A percentile compares a stretch with the other conserved stretches of the same genome.
These are phyloP conservation scores for Hypoxylon subgilvum DNA, from an alignment of 495 filamentous ascomycete genomes.

Conservation along the genomic window DNA sequence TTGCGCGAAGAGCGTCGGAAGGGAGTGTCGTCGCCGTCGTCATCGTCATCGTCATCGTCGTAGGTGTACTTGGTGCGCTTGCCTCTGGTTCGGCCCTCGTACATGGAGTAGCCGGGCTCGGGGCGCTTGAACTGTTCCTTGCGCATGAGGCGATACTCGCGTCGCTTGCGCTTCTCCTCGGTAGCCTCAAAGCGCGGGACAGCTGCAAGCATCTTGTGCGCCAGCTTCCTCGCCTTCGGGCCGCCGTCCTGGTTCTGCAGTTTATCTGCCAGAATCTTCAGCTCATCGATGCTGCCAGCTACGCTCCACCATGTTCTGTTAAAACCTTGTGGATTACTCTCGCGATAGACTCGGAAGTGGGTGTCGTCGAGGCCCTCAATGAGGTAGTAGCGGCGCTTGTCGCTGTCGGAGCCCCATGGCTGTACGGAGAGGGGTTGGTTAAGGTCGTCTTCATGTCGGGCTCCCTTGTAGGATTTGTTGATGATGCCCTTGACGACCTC, in stretches of 20 bases:
- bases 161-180: slow-evolving; percentile 92
- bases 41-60: slow-evolving; percentile 82
- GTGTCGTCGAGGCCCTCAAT: slow-evolving; percentile 96
- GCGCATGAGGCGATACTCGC: slow-evolving; percentile 85
- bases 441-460: slow-evolving; percentile 86
- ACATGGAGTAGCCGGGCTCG: slow-evolving; percentile 87
- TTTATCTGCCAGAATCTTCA: slow-evolving; percentile 73
- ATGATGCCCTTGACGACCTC: slow-evolving; percentile 80
- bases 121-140: slow-evolving; percentile 88
- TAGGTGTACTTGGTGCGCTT: slow-evolving; percentile 96
- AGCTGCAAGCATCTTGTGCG: slow-evolving; percentile 75
- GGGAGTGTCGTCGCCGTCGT: slow-evolving; percentile 76
- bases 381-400: slow-evolving; percentile 91
- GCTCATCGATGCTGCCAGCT: slow-evolving; percentile 87
- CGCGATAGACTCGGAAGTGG: slow-evolving; percentile 89
- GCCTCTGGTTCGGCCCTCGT: slow-evolving; percentile 93
- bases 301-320: slow-evolving; percentile 89
- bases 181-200: slow-evolving; percentile 94
- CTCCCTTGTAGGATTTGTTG: slow-evolving; percentile 87
- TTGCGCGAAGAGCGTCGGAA: slow-evolving; percentile 74
- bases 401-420: slow-evolving; percentile 88
- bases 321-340: slow-evolving; percentile 81
- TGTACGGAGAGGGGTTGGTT: slow-evolving; percentile 94
- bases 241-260: slow-evolving; percentile 76
- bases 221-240: slow-evolving; percentile 75